Conservation (phyloP, 768 basidiomycete genomes). For the Suillus weaverae region DNA sequence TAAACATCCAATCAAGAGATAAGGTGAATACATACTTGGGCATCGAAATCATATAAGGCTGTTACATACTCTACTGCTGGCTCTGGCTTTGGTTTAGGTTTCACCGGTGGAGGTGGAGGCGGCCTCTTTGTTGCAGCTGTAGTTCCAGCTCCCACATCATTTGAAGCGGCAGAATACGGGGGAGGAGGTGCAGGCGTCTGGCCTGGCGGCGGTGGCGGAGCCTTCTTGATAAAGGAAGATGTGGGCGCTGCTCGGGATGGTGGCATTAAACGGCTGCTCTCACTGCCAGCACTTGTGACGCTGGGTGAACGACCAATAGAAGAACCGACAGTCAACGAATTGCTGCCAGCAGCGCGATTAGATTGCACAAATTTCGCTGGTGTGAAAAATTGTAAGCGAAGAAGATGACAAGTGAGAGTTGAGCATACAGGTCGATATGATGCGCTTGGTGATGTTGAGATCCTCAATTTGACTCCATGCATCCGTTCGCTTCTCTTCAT, state of each 20-base stretch:
- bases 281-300: constrained; percentile 25
- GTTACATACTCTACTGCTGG: constrained; percentile 75
- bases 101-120: constrained; percentile 90
- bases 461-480: constrained; percentile 77
- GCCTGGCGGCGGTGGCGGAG: constrained; percentile 37
- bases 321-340: constrained; percentile 36
- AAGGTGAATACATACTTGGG: constrained; percentile 58
- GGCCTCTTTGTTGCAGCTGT: constrained; percentile 63
- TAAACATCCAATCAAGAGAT: not conserved
- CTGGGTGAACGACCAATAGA: constrained; percentile 36
- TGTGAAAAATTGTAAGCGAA: constrained; percentile 13
- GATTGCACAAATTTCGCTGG: constrained; percentile 70
- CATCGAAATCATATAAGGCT: constrained; percentile 92
- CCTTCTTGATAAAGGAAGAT: constrained; percentile 41
- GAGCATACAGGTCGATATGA: constrained; percentile 78
- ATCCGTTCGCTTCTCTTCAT: constrained; percentile 82
- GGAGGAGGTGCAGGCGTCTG: constrained; percentile 47
- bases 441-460: constrained; percentile 78
- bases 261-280: constrained; percentile 25
- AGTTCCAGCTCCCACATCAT: constrained; percentile 23
- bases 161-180: constrained; percentile 34
- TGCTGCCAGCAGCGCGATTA: constrained; percentile 38
- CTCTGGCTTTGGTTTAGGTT: constrained; percentile 78
- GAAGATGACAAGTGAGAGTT: not conserved
- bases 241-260: constrained; percentile 16